phyloP scores from a whole-genome alignment of 768 basidiomycete genomes.

The Suillus sp. region DNA sequence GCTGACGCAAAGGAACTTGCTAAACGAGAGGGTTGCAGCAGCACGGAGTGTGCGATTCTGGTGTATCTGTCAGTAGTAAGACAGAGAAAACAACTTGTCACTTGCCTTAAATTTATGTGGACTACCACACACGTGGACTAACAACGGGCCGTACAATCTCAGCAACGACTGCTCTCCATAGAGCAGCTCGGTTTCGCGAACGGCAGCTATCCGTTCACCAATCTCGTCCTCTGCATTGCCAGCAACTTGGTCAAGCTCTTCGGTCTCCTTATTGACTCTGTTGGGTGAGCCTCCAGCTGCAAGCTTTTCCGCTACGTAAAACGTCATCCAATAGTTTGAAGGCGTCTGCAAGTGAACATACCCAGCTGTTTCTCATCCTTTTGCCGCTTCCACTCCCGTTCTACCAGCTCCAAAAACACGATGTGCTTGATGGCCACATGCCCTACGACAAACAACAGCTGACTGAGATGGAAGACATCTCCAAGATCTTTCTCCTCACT shows the following conservation, averaged over 20 bases:
- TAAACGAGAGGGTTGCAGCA: slow-evolving; percentile 84
- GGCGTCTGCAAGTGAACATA: slow-evolving; percentile 35
- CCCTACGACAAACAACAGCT: slow-evolving; percentile 93
- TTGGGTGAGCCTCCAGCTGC: slow-evolving; percentile 42
- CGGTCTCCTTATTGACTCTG: slow-evolving; percentile 57
- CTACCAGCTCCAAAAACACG: slow-evolving; percentile 92
- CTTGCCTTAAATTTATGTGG: slow-evolving; percentile 89
- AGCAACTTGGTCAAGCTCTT: slow-evolving; percentile 96
- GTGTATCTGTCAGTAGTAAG: slow-evolving; percentile 13
- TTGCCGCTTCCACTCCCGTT: slow-evolving; percentile 94
- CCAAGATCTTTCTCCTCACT: slow-evolving; percentile 56
- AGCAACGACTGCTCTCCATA: slow-evolving; percentile 83
- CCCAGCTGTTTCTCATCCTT: slow-evolving; percentile 88
- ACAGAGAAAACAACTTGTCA: not conserved
- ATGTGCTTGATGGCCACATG: slow-evolving; percentile 98
- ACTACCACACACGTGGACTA: slow-evolving; percentile 87
- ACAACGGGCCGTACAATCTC: slow-evolving; percentile 84
- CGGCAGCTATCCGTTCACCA: slow-evolving; percentile 82
- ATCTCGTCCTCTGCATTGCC: slow-evolving; percentile 99
- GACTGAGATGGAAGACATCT: slow-evolving; percentile 86
- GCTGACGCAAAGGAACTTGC: slow-evolving; percentile 96
- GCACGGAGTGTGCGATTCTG: slow-evolving; percentile 88
- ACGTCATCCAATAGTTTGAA: slow-evolving; percentile 5
- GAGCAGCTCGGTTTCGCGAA: slow-evolving; percentile 86
- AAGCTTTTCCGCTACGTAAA: slow-evolving; percentile 58